A percentile compares a stretch with the other conserved stretches of the same genome.
Evolutionary conservation across 1,139 yeast species (phyloP).

Genomic region (Lodderomyces parapsilosis): DNA sequence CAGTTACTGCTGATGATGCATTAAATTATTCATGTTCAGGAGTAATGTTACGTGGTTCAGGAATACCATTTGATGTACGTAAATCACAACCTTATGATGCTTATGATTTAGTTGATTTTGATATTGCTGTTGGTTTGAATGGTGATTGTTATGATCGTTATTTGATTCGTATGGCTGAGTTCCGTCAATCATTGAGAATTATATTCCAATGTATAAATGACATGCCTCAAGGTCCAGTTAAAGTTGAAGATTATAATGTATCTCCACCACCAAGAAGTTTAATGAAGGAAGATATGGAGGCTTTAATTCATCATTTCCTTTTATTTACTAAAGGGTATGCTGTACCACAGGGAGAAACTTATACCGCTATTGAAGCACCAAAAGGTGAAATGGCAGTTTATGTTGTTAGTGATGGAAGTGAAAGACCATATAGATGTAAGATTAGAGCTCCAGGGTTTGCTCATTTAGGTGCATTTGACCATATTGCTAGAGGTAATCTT

Average conservation of each 20-base stretch:
- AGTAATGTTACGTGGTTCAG: constrained; percentile 89
- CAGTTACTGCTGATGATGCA: constrained; percentile 83
- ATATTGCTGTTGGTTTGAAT: constrained; percentile 79
- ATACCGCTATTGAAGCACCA: constrained; percentile 91
- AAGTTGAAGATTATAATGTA: constrained; percentile 86
- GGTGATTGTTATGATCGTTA: constrained; percentile 94
- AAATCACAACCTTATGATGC: constrained; percentile 91
- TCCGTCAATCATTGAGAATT: constrained; percentile 86
- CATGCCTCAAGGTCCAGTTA: constrained; percentile 91
- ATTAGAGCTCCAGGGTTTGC: constrained; percentile 94
- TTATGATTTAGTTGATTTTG: constrained; percentile 82
- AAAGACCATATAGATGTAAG: constrained; percentile 90
- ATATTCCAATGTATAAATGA: constrained; percentile 88
- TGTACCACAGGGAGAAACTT: constrained; percentile 90
- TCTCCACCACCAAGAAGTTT: constrained; percentile 77
- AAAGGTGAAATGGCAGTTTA: constrained; percentile 95
- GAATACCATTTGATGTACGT: constrained; percentile 84
- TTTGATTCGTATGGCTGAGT: constrained; percentile 85
- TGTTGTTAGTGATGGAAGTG: constrained; percentile 85
- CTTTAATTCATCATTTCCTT: constrained; percentile 85
- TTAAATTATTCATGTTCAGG: constrained; percentile 80
- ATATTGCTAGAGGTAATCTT: constrained; percentile 80
- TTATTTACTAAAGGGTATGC: constrained; percentile 85
- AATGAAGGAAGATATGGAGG: constrained; percentile 95
- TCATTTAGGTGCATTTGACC: constrained; percentile 85